Conservation (phyloP, 2,329 filamentous ascomycete genomes). For the Neonectria coccinea region DNA sequence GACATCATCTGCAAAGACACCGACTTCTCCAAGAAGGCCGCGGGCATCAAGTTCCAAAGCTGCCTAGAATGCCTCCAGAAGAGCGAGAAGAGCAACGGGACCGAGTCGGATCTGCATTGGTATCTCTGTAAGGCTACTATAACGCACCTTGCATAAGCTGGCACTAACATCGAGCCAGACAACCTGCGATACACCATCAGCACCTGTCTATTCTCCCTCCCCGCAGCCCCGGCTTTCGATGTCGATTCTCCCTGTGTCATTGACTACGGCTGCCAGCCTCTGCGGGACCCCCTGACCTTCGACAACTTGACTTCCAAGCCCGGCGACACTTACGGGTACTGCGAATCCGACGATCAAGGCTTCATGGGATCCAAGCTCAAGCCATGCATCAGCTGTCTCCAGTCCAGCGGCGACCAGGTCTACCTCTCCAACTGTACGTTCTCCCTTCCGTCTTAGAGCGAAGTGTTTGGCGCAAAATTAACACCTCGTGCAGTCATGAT, state of each 20-base stretch:
- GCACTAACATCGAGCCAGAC: constrained; percentile 51
- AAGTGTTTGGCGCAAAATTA: neutral
- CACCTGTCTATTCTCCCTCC: constrained; percentile 58
- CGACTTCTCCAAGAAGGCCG: constrained; percentile 52
- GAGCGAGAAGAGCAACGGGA: constrained; percentile 55
- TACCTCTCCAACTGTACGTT: constrained; percentile 64
- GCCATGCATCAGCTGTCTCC: constrained; percentile 58
- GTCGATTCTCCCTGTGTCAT: constrained; percentile 58
- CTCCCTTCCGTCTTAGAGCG: neutral
- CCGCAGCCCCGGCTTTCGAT: constrained; percentile 47
- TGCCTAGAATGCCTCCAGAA: constrained; percentile 61
- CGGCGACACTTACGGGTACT: constrained; percentile 54
- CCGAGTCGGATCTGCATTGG: constrained; percentile 58
- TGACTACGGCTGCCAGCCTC: constrained; percentile 54
- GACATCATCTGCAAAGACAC: constrained; percentile 62
- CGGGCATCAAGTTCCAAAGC: constrained; percentile 59
- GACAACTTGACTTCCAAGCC: constrained; percentile 46
- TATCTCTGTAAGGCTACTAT: constrained; percentile 58
- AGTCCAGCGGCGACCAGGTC: constrained; percentile 52
- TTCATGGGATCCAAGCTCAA: constrained; percentile 50
- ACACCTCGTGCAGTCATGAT: constrained; percentile 55
- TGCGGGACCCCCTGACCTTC: constrained; percentile 53
- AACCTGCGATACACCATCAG: constrained; percentile 63
- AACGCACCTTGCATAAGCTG: neutral
- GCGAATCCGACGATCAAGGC: constrained; percentile 51